Evolutionary conservation across 2,329 filamentous ascomycete genomes (phyloP).

Genomic region (Capronia americana): DNA sequence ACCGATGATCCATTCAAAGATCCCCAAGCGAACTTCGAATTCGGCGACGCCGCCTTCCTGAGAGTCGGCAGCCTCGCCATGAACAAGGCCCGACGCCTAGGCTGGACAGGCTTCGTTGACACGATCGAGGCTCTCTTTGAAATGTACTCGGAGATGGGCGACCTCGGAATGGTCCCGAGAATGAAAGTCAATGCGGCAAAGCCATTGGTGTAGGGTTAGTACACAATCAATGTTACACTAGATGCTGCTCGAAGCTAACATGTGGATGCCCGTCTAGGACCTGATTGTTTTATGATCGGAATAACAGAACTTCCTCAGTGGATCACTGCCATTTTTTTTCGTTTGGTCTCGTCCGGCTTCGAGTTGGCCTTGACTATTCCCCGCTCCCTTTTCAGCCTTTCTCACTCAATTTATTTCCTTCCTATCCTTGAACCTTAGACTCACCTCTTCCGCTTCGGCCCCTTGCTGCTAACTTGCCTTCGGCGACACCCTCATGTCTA

Average conservation of each 20-base stretch:
- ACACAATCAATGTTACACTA: not conserved
- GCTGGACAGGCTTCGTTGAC: constrained; percentile 42
- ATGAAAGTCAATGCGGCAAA: constrained; percentile 39
- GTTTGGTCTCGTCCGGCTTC: not conserved
- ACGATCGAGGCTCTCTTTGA: constrained; percentile 40
- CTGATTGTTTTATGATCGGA: not conserved
- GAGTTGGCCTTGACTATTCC: not conserved
- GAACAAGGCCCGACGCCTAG: constrained; percentile 40
- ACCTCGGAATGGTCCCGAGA: constrained; percentile 39
- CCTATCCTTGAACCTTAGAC: not conserved
- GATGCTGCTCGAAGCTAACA: not conserved
- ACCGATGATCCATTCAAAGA: constrained; percentile 40
- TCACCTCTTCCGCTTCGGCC: not conserved
- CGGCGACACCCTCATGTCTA: not conserved
- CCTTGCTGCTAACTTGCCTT: not conserved
- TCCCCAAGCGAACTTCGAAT: constrained; percentile 37
- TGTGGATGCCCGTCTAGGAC: not conserved
- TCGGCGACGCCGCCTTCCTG: constrained; percentile 37
- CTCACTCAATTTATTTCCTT: not conserved
- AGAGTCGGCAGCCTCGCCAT: constrained; percentile 32
- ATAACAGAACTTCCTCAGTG: not conserved
- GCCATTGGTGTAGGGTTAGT: constrained; percentile 32
- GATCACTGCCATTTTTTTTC: not conserved
- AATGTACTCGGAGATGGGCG: constrained; percentile 39
- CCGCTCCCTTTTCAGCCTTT: too few relatives aligned